Percentiles rank a stretch among this genome's conserved stretches.
These are phyloP conservation scores for Fusarium sambucinum DNA, from an alignment of 2,329 filamentous ascomycete genomes.

Conservation along the genomic window DNA sequence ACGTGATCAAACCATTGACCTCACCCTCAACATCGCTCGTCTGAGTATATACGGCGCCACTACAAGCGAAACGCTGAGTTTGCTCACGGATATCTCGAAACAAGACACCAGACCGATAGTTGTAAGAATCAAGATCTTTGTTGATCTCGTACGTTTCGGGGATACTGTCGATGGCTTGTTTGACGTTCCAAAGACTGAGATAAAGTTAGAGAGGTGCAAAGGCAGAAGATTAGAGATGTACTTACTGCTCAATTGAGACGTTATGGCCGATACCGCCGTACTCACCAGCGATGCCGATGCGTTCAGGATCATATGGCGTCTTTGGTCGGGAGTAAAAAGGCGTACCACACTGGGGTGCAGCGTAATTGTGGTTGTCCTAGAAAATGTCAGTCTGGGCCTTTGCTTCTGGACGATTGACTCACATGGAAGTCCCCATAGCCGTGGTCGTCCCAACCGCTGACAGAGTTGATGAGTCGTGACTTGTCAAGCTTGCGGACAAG, in stretches of 20 bases:
- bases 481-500: conserved; percentile 69
- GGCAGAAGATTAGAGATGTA: fast-evolving
- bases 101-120: conserved; percentile 72
- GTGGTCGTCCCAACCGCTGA: conserved; percentile 75
- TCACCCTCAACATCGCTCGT: conserved; percentile 81
- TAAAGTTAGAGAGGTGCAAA: neutral
- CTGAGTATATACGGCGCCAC: conserved; percentile 78
- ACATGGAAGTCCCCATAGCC: conserved; percentile 71
- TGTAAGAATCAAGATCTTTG: conserved; percentile 69
- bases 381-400: neutral
- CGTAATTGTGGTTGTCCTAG: conserved; percentile 77
- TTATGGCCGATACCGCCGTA: conserved; percentile 78
- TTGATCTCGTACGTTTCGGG: conserved; percentile 77
- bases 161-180: conserved; percentile 68
- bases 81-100: conserved; percentile 72
- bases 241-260: conserved; percentile 63
- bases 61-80: conserved; percentile 71
- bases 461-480: conserved; percentile 72
- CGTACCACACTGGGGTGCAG: conserved; percentile 76
- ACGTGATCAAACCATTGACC: conserved; percentile 77
- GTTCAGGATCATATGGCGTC: conserved; percentile 66
- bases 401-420: fast-evolving
- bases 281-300: conserved; percentile 78
- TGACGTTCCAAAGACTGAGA: conserved; percentile 73
- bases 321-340: conserved; percentile 73